These are phyloP conservation scores for Aeschynomene evenia DNA, from an alignment of 306 rosid species.

Conservation along the genomic window DNA sequence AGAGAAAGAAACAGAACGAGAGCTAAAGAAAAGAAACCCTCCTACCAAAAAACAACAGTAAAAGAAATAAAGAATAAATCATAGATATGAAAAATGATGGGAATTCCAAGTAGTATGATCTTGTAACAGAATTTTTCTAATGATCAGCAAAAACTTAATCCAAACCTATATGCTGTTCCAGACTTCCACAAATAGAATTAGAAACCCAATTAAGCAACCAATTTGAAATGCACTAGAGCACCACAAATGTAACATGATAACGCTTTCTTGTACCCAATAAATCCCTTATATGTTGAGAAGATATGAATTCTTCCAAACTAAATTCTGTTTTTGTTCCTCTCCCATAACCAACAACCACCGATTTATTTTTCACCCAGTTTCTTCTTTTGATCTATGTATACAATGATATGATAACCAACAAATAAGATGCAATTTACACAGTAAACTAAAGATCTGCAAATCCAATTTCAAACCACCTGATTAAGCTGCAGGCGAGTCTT, in stretches of 20 bases:
- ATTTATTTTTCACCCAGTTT: conserved; percentile 11
- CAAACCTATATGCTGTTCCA: conserved; percentile 15
- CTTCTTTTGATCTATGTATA: conserved; percentile 24
- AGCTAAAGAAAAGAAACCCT: not conserved
- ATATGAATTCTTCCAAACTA: conserved; percentile 13
- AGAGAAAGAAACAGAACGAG: not conserved
- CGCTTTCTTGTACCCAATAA: conserved; percentile 7
- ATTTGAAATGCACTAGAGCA: not conserved
- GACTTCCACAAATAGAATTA: conserved; percentile 14
- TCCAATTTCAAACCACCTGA: conserved; percentile 57
- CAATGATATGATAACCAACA: conserved; percentile 25
- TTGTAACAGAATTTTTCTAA: conserved; percentile 21
- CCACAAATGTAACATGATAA: conserved; percentile 5
- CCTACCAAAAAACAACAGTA: not conserved
- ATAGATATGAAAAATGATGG: not conserved
- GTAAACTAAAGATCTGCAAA: conserved; percentile 9
- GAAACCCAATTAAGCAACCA: not conserved
- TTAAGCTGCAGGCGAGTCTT: conserved; percentile 91
- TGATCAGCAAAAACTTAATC: not conserved
- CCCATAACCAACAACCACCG: not conserved
- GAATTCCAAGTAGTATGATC: conserved; percentile 7
- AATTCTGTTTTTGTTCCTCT: conserved; percentile 23
- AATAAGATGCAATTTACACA: conserved; percentile 23
- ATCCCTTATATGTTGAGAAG: not conserved
- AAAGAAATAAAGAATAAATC: not conserved